Percentiles rank a stretch among this genome's conserved stretches.
phyloP scores from a whole-genome alignment of 345 rosid genomes.

The Dipteronia dyeriana region DNA sequence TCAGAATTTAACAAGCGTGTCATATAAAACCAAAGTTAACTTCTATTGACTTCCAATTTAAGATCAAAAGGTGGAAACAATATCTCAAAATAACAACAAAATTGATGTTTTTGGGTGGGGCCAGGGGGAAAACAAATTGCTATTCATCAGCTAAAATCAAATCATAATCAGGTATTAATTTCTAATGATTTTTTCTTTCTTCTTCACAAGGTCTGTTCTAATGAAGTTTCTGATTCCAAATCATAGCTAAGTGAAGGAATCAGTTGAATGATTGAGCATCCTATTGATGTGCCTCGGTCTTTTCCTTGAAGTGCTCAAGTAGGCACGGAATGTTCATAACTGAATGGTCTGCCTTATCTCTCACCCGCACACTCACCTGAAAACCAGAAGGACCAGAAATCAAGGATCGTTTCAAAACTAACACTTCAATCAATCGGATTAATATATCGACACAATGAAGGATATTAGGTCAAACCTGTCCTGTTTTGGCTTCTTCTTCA shows the following conservation, averaged over 20 bases:
- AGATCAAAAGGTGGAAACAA: not conserved
- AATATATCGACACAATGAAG: not conserved
- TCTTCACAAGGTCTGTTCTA: not conserved
- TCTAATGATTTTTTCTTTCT: not conserved
- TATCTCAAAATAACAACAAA: not conserved
- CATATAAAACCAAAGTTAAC: not conserved
- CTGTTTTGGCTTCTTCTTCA: constrained; percentile 70
- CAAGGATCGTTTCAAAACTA: not conserved
- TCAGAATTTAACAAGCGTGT: not conserved
- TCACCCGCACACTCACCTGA: constrained; percentile 80
- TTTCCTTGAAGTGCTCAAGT: constrained; percentile 58
- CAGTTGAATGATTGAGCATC: not conserved
- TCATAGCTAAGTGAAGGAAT: not conserved
- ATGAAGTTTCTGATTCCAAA: not conserved
- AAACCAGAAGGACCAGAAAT: constrained; percentile 6
- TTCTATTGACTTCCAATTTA: not conserved
- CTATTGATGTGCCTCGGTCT: constrained; percentile 56
- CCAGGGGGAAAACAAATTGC: not conserved
- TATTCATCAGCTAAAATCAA: not conserved
- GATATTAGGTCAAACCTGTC: constrained; percentile 52
- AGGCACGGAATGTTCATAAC: constrained; percentile 60
- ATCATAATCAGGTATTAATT: not conserved
- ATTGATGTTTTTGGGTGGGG: not conserved
- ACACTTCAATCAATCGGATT: not conserved
- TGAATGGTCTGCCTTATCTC: constrained; percentile 67